Conservation (phyloP, 345 rosid genomes). For the Cardamine occulta region DNA sequence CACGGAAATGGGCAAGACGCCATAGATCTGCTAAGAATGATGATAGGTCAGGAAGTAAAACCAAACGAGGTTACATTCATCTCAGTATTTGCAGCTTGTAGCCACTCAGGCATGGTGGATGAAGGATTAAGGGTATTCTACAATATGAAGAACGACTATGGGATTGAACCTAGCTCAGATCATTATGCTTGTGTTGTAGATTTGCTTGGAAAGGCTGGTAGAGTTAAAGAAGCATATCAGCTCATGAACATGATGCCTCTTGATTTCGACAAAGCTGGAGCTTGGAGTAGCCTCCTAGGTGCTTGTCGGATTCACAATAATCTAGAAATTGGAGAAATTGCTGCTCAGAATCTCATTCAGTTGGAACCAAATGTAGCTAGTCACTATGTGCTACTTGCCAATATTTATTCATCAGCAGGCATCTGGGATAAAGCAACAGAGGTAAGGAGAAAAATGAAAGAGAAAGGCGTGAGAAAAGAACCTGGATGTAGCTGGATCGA, state of each 20-base stretch:
- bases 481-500: constrained; percentile 98
- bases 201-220: constrained; percentile 89
- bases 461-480: constrained; percentile 79
- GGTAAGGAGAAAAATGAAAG: constrained; percentile 76
- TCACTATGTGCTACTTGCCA: constrained; percentile 88
- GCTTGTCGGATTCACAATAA: constrained; percentile 72
- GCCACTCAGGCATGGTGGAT: constrained; percentile 84
- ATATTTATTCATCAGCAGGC: constrained; percentile 76
- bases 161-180: constrained; percentile 66
- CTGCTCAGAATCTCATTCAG: constrained; percentile 63
- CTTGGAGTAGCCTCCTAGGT: constrained; percentile 95
- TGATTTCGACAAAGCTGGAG: constrained; percentile 58
- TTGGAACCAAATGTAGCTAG: constrained; percentile 83
- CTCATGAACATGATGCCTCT: constrained; percentile 60
- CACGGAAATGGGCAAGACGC: constrained; percentile 82
- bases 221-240: constrained; percentile 64
- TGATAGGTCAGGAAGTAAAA: constrained; percentile 55
- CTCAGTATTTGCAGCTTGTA: constrained; percentile 80
- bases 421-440: constrained; percentile 82
- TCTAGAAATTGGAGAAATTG: constrained; percentile 76
- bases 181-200: constrained; percentile 90
- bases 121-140: constrained; percentile 74
- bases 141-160: constrained; percentile 63
- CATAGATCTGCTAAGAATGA: constrained; percentile 56
- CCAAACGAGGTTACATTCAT: constrained; percentile 83